Evolutionary conservation across 257 asterid genomes (phyloP).

Genomic region (Petunia axillaris): DNA sequence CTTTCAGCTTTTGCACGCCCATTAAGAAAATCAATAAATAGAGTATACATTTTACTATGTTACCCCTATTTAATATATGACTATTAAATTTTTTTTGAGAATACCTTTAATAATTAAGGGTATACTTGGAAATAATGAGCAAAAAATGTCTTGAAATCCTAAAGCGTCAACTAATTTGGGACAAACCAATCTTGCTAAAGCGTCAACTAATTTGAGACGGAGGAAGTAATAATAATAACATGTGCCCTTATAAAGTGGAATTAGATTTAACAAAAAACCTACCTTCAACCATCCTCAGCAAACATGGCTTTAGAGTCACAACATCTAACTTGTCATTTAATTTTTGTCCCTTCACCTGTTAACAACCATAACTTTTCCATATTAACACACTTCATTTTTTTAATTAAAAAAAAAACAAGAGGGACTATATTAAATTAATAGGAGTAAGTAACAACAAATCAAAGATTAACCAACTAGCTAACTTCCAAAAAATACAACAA

Average conservation of each 20-base stretch:
- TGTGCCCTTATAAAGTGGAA: neutral
- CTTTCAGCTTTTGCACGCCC: no score
- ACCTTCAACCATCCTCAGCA: slow-evolving; percentile 95
- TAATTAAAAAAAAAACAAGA: neutral
- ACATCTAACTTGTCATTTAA: slow-evolving; percentile 81
- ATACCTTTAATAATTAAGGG: no score
- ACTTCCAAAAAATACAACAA: neutral
- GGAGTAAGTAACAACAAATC: neutral
- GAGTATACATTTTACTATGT: no score
- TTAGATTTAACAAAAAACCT: slow-evolving; percentile 40
- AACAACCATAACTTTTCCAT: neutral
- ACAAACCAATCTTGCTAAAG: no score
- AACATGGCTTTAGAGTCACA: slow-evolving; percentile 80
- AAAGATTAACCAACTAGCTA: neutral
- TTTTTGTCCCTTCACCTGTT: slow-evolving; percentile 80
- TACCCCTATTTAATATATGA: no score
- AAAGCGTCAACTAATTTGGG: no score
- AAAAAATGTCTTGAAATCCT: no score
- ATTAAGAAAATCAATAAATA: no score
- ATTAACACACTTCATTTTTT: neutral
- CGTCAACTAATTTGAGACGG: no score
- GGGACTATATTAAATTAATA: no score
- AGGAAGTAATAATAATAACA: neutral
- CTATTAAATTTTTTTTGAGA: no score
- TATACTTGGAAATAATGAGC: no score